Base-by-base conservation (phyloP, 164 flowering plant species). In the Akebia trifoliata region DNA sequence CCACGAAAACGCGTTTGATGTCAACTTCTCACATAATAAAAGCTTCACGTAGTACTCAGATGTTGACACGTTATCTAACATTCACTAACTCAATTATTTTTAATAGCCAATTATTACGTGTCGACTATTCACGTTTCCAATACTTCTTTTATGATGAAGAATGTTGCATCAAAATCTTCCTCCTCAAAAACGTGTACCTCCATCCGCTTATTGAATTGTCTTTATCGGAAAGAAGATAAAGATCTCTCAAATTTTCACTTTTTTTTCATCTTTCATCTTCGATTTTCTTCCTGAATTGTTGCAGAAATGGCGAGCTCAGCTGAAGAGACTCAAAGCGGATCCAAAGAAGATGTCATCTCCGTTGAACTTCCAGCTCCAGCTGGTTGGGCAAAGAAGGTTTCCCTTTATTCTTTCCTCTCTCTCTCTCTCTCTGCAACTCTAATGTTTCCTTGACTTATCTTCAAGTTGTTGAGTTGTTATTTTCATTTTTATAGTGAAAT, bases 381-480 rank as follows among this genome's bases (percentile, higher is more conserved):
- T 60, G 80, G 78, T 26, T 79, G 83, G 83, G 72, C 57, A 63
- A 79, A 79, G 56, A 74, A 68, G 83, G 83, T 65, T 42, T 42
- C 45, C 30, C 14, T 14, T 18, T 18, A 38, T 18, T 7, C 42
- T 18, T 38, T 15, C 4, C 18, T 38, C 42, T 38, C 42, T 38
- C 42, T 38, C 18, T 26, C 34, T 24, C 40, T 53, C 31, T 32
- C 7, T 21, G 2, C 4, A 26, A 14, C 12, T 42, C 8, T 42
- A 42, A 42, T 42, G 17, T 5, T 42, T 0, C 6, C 18, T 42
- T 1, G 4, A 10, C 5, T 42, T 0, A n/a, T 36, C 6, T 36
- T 7, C 2, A n/a, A n/a, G 2, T 4, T 17, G 14, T 39, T 4
- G 5, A 14, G 5, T 6, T 39, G 3, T 4, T 11, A 37, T 11